Percentiles rank a stretch among this genome's conserved stretches.
phyloP scores from a whole-genome alignment of 495 filamentous ascomycete species.

The Penicillium herquei region DNA sequence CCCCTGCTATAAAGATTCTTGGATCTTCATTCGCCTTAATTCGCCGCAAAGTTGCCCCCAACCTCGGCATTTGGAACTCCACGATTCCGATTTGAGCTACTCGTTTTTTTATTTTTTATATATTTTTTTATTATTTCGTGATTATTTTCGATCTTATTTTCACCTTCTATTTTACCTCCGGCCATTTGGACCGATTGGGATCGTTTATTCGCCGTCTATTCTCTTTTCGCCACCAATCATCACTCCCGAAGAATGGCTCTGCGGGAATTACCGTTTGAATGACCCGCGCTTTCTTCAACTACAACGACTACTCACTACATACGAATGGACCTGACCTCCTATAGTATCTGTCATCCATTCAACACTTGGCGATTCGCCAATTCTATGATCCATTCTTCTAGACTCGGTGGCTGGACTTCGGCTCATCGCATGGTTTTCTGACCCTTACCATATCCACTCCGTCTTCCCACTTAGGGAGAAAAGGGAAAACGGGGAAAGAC shows the following conservation, averaged over 20 bases:
- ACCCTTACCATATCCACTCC: background rate
- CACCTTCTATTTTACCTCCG: background rate
- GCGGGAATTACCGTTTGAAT: constrained; percentile 1
- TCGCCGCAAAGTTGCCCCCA: constrained; percentile 13
- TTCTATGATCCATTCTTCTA: constrained; percentile 4
- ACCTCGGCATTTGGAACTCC: constrained; percentile 28
- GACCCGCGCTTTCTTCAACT: constrained; percentile 1
- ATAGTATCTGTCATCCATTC: too few species aligned
- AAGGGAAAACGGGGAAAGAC: constrained; percentile 37
- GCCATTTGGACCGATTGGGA: background rate
- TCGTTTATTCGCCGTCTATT: constrained; percentile 10
- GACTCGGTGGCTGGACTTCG: background rate
- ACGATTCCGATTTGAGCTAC: constrained; percentile 15
- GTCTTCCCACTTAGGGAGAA: constrained; percentile 17
- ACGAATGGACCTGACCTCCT: too few species aligned
- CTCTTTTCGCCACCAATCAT: background rate
- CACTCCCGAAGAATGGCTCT: constrained; percentile 12
- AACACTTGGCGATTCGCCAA: constrained; percentile 1
- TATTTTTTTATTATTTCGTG: background rate
- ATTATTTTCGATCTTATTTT: constrained; percentile 4
- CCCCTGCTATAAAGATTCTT: constrained; percentile 14
- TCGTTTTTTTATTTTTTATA: background rate
- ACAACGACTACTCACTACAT: too few species aligned
- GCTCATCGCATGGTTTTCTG: constrained; percentile 1
- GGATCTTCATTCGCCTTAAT: constrained; percentile 20